Conservation (phyloP, 2,329 filamentous ascomycete genomes). For the Paraphoma sp. region DNA sequence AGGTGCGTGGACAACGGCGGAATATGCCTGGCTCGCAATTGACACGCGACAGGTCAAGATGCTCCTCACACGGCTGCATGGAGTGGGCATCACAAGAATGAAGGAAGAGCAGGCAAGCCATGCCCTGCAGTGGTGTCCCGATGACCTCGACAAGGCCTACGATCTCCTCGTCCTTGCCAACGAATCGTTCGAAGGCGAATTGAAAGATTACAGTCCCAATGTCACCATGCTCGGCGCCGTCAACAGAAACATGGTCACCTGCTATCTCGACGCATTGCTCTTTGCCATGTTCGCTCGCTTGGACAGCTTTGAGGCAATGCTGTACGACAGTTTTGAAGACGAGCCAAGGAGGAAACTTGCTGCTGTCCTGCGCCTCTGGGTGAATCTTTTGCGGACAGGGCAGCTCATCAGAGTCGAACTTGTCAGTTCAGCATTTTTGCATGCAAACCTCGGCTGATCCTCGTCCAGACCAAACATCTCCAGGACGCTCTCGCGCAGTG, state of each 20-base stretch:
- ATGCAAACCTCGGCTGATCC: neutral
- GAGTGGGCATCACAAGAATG: constrained; percentile 62
- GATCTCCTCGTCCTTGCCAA: constrained; percentile 80
- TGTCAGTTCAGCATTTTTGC: constrained; percentile 56
- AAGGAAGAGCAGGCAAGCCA: constrained; percentile 68
- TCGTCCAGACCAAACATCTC: constrained; percentile 73
- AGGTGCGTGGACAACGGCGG: constrained; percentile 38
- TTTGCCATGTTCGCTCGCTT: constrained; percentile 96
- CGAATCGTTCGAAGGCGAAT: constrained; percentile 79
- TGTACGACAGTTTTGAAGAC: constrained; percentile 79
- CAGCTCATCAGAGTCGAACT: constrained; percentile 85
- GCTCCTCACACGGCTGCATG: constrained; percentile 60
- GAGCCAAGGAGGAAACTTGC: constrained; percentile 75
- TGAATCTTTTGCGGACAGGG: constrained; percentile 87
- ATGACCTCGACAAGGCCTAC: constrained; percentile 76
- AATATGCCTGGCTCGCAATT: constrained; percentile 1
- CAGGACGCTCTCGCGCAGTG: constrained; percentile 84
- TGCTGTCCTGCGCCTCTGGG: constrained; percentile 84
- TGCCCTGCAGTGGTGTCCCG: constrained; percentile 68
- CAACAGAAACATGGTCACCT: constrained; percentile 88
- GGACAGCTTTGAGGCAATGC: constrained; percentile 89
- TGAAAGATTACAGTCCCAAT: constrained; percentile 75
- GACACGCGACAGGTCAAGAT: constrained; percentile 55
- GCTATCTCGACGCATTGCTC: constrained; percentile 87
- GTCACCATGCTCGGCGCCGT: constrained; percentile 81